These are phyloP conservation scores for Claviceps lovelessii DNA, from an alignment of 2,329 filamentous ascomycete species.

Conservation along the genomic window DNA sequence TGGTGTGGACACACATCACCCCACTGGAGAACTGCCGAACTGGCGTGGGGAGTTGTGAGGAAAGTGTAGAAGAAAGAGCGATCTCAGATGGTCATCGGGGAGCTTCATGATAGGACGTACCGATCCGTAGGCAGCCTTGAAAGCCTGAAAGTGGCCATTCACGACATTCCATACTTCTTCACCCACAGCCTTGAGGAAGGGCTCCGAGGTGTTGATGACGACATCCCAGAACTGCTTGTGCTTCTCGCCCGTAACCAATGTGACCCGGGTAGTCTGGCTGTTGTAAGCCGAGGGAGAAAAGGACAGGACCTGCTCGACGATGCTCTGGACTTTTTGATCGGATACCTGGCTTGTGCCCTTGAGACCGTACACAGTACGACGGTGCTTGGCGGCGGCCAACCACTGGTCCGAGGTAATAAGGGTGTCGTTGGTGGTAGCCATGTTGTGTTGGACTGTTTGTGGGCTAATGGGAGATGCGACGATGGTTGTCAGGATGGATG, in stretches of 20 bases:
- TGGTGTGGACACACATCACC: too few species aligned
- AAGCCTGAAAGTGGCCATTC: conserved; percentile 7
- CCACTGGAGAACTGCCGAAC: too few species aligned
- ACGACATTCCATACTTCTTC: conserved; percentile 10
- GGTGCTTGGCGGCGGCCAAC: conserved; percentile 39
- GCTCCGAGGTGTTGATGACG: conserved; percentile 39
- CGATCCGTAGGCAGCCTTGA: conserved; percentile 13
- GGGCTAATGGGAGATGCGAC: background rate
- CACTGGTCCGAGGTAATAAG: conserved; percentile 6
- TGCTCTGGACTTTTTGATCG: conserved; percentile 45
- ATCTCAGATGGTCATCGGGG: too few species aligned
- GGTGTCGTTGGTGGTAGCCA: background rate
- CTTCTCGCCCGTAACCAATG: conserved; percentile 66
- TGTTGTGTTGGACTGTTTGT: background rate
- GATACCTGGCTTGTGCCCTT: conserved; percentile 42
- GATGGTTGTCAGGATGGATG: background rate
- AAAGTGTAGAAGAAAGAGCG: too few species aligned
- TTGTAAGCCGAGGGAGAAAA: conserved; percentile 76
- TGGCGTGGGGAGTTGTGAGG: too few species aligned
- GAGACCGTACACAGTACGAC: conserved; percentile 56
- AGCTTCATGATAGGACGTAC: conserved; percentile 26
- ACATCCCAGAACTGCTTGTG: conserved; percentile 76
- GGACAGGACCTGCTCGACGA: conserved; percentile 48
- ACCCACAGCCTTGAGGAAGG: conserved; percentile 24
- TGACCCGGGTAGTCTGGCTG: conserved; percentile 64